Evolutionary conservation across 768 basidiomycete species (phyloP), one percentile per base, ranked within the genome.

Genomic region (Auricularia sp.): DNA sequence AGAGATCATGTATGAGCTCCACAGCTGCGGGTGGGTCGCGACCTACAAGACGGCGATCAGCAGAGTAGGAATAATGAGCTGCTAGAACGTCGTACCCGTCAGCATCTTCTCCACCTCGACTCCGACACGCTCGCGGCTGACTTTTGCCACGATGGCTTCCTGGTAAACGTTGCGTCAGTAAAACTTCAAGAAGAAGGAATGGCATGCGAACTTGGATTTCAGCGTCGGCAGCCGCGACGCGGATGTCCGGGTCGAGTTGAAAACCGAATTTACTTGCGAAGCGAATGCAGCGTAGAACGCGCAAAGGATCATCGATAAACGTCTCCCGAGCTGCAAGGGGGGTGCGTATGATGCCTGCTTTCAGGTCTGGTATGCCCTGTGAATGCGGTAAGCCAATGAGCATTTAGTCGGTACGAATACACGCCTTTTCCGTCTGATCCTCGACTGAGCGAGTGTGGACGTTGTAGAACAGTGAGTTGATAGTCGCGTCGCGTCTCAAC

Each of bases 401-500:
- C 63, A 64, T 39, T 35, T 21, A 58, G 29, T 23, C 29, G 21
- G 29, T 3, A 54, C 23, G 34, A 53, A 53, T 10, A 11, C 35
- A 64, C 3, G 88, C 92, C 82, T 86, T 88, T 69, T 80, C 82
- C 1, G 93, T 96, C 70, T 82, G 82, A 72, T 99, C 97, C 71
- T 99, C 97, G 2, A 99, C 87, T 3, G 77, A 68, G 14, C 86
- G 83, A 1, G 88, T 87, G 70, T 97, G 93, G 1, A 99, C 83
- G 68, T 99, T 98, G 77, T 95, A 98, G 77, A 98, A 98, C 6
- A 99, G 78, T 0, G 96, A 79, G 71, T 99, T 99, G 74, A 99
- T 97, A 1, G 97, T 98, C 35, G 90, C 84, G 73, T 99, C 97
- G 70, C 97, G 80, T 62, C 97, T 80, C 60, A 90, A 73, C 2